Conservation (phyloP, 345 rosid genomes). For the Hibiscus trionum region DNA sequence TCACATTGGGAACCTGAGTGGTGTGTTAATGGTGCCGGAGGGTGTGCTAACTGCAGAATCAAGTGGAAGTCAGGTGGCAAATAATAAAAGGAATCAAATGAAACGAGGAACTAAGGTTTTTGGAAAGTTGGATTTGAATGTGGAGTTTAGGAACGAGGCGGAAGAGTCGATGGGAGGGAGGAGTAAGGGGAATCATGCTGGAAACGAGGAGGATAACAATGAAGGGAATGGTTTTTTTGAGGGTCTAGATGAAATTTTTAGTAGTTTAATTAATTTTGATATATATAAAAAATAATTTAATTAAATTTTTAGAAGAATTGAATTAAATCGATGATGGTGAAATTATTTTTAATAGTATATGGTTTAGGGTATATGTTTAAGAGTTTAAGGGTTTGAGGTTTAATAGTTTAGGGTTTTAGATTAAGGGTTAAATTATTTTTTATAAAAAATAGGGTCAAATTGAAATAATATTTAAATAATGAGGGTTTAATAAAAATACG, state of each 20-base stretch:
- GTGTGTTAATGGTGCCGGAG: constrained; percentile 20
- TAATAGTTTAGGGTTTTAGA: too few relatives aligned
- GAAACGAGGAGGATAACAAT: constrained; percentile 52
- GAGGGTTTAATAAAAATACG: too few relatives aligned
- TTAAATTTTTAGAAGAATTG: too few relatives aligned
- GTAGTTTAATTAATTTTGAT: too few relatives aligned
- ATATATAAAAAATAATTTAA: too few relatives aligned
- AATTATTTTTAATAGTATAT: too few relatives aligned
- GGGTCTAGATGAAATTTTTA: constrained; percentile 97
- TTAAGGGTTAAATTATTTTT: too few relatives aligned
- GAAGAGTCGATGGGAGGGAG: constrained; percentile 51
- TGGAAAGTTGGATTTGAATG: constrained; percentile 80
- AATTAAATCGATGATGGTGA: too few relatives aligned
- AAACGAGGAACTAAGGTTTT: constrained; percentile 49
- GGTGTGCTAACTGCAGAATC: constrained; percentile 17
- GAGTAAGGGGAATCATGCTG: constrained; percentile 37
- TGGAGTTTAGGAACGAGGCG: constrained; percentile 81
- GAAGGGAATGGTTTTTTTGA: constrained; percentile 83
- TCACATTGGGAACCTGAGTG: constrained; percentile 12
- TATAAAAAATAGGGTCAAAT: too few relatives aligned
- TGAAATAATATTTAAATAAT: too few relatives aligned
- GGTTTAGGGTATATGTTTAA: too few relatives aligned
- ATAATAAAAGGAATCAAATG: constrained; percentile 37
- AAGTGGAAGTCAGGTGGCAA: constrained; percentile 28
- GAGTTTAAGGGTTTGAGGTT: too few relatives aligned